Conservation (phyloP, 129 eudicot genomes). For the Arctium lappa region DNA sequence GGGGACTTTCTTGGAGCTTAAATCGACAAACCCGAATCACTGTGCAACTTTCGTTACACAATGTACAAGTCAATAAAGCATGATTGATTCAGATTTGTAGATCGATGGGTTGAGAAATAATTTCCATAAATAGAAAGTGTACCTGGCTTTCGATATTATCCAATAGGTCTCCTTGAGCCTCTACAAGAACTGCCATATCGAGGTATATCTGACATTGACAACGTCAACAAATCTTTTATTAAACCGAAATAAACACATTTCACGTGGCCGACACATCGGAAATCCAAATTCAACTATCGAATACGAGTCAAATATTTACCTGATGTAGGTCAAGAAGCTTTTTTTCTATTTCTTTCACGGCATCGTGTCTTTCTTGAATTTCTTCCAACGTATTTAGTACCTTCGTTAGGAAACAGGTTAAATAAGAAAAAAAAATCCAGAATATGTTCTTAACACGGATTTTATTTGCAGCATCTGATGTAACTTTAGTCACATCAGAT, state of each 20-base stretch:
- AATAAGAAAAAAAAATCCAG: not conserved
- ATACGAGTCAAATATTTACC: slow-evolving; percentile 33
- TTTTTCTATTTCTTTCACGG: slow-evolving; percentile 85
- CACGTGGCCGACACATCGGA: not conserved
- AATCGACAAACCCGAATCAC: not conserved
- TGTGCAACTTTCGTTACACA: not conserved
- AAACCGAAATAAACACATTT: not conserved
- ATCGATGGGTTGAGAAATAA: not conserved
- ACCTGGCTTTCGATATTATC: slow-evolving; percentile 97
- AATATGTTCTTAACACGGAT: not conserved
- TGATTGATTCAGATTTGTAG: not conserved
- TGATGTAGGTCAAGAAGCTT: slow-evolving; percentile 93
- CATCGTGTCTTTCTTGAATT: slow-evolving; percentile 95
- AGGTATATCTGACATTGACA: slow-evolving; percentile 79
- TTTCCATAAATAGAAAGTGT: not conserved
- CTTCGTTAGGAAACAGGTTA: slow-evolving; percentile 24
- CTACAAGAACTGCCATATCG: slow-evolving; percentile 90
- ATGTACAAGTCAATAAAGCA: slow-evolving; percentile 4
- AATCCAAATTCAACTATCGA: not conserved
- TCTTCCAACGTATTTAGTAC: slow-evolving; percentile 80
- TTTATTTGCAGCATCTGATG: not conserved
- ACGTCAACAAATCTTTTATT: not conserved
- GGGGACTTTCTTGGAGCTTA: not conserved
- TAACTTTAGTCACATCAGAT: not conserved
- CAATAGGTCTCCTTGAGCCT: slow-evolving; percentile 86